These are phyloP conservation scores for Lotus japonicus DNA, from an alignment of 306 rosid genomes.

Conservation along the genomic window DNA sequence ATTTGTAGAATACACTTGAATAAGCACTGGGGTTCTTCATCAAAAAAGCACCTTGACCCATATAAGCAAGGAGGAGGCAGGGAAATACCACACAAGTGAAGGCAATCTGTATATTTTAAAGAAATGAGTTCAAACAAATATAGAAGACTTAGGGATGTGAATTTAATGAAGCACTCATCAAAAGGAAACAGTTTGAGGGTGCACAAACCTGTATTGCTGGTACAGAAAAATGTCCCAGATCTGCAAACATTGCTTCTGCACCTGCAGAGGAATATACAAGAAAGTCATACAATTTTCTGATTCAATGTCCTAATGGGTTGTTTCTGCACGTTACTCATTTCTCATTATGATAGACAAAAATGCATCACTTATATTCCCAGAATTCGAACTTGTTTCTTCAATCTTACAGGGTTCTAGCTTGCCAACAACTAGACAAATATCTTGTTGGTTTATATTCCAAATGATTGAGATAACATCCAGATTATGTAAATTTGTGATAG, in stretches of 20 bases:
- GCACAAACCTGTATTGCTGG: conserved; percentile 70
- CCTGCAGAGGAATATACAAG: conserved; percentile 45
- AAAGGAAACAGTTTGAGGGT: conserved; percentile 11
- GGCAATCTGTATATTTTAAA: conserved; percentile 54
- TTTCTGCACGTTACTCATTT: not conserved
- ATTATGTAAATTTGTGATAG: not conserved
- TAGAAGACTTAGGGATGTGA: not conserved
- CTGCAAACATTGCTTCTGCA: conserved; percentile 99
- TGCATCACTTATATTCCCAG: not conserved
- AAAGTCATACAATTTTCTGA: not conserved
- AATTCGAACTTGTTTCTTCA: too few species aligned
- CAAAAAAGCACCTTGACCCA: conserved; percentile 97
- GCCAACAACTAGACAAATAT: too few species aligned
- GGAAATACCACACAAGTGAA: conserved; percentile 88
- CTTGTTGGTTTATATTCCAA: not conserved
- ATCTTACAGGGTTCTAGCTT: too few species aligned
- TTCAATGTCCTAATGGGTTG: not conserved
- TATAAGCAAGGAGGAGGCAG: conserved; percentile 86
- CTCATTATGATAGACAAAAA: conserved; percentile 5
- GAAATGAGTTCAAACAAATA: not conserved
- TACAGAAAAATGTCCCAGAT: conserved; percentile 91
- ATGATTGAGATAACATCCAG: not conserved
- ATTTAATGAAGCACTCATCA: not conserved
- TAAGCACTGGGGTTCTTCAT: conserved; percentile 45
- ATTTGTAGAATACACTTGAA: conserved; percentile 59